phyloP scores from a whole-genome alignment of 768 basidiomycete species.

The Amanita fuliginea region DNA sequence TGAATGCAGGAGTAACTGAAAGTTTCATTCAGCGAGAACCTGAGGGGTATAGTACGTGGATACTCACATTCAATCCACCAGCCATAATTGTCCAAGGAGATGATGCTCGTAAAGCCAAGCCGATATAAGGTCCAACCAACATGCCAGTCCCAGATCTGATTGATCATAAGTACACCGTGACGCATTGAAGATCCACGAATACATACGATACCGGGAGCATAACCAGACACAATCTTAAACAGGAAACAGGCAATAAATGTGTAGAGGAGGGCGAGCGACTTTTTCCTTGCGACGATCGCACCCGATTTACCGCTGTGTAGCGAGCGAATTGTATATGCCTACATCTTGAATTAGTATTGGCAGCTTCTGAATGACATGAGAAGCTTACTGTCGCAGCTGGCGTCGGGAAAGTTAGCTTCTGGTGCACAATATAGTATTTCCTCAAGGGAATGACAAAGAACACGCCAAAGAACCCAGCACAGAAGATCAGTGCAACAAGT shows the following conservation, averaged over 20 bases:
- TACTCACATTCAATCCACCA: constrained; percentile 43
- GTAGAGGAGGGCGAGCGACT: constrained; percentile 37
- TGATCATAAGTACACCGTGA: background rate
- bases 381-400: constrained; percentile 44
- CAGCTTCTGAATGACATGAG: background rate
- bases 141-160: constrained; percentile 52
- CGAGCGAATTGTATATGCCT: constrained; percentile 54
- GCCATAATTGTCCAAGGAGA: constrained; percentile 46
- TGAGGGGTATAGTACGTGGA: background rate
- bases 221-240: constrained; percentile 43
- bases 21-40: background rate
- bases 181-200: background rate
- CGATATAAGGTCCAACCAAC: constrained; percentile 50
- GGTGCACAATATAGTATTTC: constrained; percentile 51
- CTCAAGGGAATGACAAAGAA: constrained; percentile 59
- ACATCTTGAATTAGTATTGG: background rate
- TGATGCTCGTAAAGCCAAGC: constrained; percentile 49
- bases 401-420: constrained; percentile 54
- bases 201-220: constrained; percentile 47
- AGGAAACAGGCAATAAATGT: constrained; percentile 36
- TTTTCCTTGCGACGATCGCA: constrained; percentile 41
- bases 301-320: constrained; percentile 41
- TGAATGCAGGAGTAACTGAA: constrained; percentile 43
- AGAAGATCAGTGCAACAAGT: constrained; percentile 42
- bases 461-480: constrained; percentile 48